These are phyloP conservation scores for Ilyonectria sp. DNA, from an alignment of 2,329 filamentous ascomycete species.

Conservation along the genomic window DNA sequence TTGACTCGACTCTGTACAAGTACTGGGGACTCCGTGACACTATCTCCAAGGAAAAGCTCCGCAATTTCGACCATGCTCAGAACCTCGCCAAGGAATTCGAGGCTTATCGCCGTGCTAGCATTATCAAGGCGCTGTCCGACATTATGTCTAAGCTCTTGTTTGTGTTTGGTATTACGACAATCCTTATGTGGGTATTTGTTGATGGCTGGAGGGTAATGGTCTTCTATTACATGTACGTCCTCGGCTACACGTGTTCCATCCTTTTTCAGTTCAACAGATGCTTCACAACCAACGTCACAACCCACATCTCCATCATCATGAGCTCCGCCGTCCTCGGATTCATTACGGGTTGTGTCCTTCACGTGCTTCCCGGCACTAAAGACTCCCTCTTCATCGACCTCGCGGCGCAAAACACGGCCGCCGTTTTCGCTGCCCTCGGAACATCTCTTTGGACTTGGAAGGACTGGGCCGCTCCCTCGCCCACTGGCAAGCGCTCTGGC, in stretches of 20 bases:
- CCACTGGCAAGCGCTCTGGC: neutral
- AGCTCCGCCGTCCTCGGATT: conserved; percentile 31
- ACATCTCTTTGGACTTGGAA: conserved; percentile 33
- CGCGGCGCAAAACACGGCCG: conserved; percentile 28
- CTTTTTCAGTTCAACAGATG: conserved; percentile 38
- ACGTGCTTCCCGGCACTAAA: neutral
- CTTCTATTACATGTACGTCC: conserved; percentile 30
- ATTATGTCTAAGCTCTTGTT: conserved; percentile 28
- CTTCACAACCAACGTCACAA: conserved; percentile 32
- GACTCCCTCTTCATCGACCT: conserved; percentile 22
- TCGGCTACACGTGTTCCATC: conserved; percentile 29
- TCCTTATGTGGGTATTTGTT: conserved; percentile 31
- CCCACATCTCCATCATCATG: conserved; percentile 32
- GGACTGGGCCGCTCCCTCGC: conserved; percentile 14
- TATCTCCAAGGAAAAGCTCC: conserved; percentile 30
- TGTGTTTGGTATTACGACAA: conserved; percentile 29
- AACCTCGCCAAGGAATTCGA: conserved; percentile 23
- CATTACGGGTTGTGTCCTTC: conserved; percentile 29
- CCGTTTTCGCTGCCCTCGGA: conserved; percentile 25
- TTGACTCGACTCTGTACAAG: conserved; percentile 35
- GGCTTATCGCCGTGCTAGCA: conserved; percentile 26
- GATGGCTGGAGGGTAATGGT: conserved; percentile 23
- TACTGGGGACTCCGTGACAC: conserved; percentile 36
- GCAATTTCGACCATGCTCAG: conserved; percentile 26
- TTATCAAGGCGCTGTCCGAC: conserved; percentile 27